A percentile compares a stretch with the other conserved stretches of the same genome.
These are phyloP conservation scores for Pseudocercospora macadamiae DNA, from an alignment of 2,329 filamentous ascomycete genomes.

Conservation along the genomic window DNA sequence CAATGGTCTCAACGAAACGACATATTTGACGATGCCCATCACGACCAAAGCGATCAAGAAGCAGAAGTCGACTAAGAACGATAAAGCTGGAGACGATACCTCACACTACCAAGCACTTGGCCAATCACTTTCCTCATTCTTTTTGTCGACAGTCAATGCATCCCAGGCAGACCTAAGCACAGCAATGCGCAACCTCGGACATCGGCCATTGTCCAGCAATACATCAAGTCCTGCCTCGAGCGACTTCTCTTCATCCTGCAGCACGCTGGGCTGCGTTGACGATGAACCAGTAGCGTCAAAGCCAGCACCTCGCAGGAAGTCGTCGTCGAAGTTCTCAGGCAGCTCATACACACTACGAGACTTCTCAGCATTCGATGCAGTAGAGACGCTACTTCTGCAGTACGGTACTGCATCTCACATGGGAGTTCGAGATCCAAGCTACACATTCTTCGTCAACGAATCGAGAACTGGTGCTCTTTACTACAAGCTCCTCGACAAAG, in stretches of 20 bases:
- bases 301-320: not conserved
- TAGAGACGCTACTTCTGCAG: conserved; percentile 8
- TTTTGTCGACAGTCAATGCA: not conserved
- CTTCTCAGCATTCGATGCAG: conserved; percentile 1
- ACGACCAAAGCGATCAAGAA: not conserved
- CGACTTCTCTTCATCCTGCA: conserved; percentile 1
- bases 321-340: not conserved
- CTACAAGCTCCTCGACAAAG: conserved; percentile 14
- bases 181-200: not conserved
- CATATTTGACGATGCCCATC: not conserved
- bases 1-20: not conserved
- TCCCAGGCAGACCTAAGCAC: not conserved
- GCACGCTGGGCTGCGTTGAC: not conserved
- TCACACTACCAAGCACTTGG: not conserved
- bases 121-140: not conserved
- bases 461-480: conserved; percentile 1
- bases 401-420: conserved; percentile 12
- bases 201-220: not conserved
- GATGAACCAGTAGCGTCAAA: not conserved
- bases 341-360: conserved; percentile 8
- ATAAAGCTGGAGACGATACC: not conserved
- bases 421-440: conserved; percentile 11
- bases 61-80: not conserved
- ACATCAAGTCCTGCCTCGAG: not conserved
- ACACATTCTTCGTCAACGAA: conserved; percentile 11